Evolutionary conservation across 805 yeast genomes (phyloP).

Genomic region (Zygosaccharomyces siamensis): DNA sequence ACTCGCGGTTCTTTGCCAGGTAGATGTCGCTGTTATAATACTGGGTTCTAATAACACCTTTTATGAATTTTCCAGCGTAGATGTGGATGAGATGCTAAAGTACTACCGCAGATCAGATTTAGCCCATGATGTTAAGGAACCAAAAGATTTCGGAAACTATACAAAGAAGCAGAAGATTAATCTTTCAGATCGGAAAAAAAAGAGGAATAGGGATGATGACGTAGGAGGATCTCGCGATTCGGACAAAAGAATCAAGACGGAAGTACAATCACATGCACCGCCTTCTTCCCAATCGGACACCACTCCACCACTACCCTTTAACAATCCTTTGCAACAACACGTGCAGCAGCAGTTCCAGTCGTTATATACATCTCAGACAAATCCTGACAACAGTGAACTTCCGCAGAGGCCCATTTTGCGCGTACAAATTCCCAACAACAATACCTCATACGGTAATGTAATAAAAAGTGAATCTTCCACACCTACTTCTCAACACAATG

Average conservation of each 20-base stretch:
- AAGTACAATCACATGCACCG: not conserved
- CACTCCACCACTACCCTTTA: conserved; percentile 11
- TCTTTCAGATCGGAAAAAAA: conserved; percentile 10
- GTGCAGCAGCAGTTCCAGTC: conserved; percentile 28
- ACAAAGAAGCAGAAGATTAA: conserved; percentile 31
- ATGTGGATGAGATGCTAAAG: conserved; percentile 47
- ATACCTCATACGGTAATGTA: conserved; percentile 25
- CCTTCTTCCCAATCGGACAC: not conserved
- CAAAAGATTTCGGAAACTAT: conserved; percentile 63
- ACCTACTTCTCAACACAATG: conserved; percentile 44
- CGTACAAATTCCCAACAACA: conserved; percentile 58
- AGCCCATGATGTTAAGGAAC: conserved; percentile 57
- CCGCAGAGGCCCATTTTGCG: conserved; percentile 52
- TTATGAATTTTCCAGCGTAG: conserved; percentile 77
- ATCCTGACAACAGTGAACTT: conserved; percentile 16
- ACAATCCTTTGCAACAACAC: conserved; percentile 26
- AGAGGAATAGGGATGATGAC: conserved; percentile 12
- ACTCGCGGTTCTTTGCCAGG: conserved; percentile 83
- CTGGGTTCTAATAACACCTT: conserved; percentile 77
- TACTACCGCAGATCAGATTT: conserved; percentile 34
- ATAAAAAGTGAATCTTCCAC: conserved; percentile 33
- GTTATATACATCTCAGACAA: conserved; percentile 20
- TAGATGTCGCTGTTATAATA: conserved; percentile 86
- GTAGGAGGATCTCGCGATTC: conserved; percentile 13
- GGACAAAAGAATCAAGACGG: conserved; percentile 6